These are phyloP conservation scores for Colletotrichum tabaci DNA, from an alignment of 2,329 filamentous ascomycete species.

Conservation along the genomic window DNA sequence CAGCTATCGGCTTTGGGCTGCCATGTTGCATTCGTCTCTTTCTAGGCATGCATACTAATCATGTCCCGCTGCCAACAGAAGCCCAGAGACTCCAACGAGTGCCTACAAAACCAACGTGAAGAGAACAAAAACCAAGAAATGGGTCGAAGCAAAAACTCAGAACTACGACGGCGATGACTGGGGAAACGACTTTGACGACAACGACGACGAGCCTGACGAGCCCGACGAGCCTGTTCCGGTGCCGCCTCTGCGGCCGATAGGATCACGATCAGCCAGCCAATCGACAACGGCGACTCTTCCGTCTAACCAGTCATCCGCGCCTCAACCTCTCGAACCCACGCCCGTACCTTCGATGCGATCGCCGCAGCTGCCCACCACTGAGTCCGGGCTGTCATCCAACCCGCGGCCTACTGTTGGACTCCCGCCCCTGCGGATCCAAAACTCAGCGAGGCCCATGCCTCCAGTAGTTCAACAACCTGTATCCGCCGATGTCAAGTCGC, in stretches of 20 bases:
- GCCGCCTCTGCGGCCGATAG: slow-evolving; percentile 44
- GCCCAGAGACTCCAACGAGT: slow-evolving; percentile 45
- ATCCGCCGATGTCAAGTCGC: slow-evolving; percentile 32
- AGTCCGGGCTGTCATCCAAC: slow-evolving; percentile 43
- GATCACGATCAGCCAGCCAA: slow-evolving; percentile 49
- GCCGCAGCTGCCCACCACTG: slow-evolving; percentile 22
- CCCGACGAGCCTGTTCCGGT: slow-evolving; percentile 58
- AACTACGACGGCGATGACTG: slow-evolving; percentile 96
- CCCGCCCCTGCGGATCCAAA: slow-evolving; percentile 51
- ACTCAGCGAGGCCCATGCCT: slow-evolving; percentile 41
- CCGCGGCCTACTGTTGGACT: slow-evolving; percentile 48
- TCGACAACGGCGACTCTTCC: slow-evolving; percentile 46
- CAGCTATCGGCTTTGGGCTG: background rate
- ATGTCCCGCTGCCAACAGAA: slow-evolving; percentile 16
- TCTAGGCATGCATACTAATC: slow-evolving; percentile 14
- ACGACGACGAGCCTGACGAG: slow-evolving; percentile 66
- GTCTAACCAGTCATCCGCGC: slow-evolving; percentile 43
- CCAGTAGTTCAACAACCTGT: slow-evolving; percentile 6
- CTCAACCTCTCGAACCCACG: slow-evolving; percentile 45
- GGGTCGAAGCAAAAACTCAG: slow-evolving; percentile 89
- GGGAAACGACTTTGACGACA: slow-evolving; percentile 78
- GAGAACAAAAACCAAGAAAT: slow-evolving; percentile 92
- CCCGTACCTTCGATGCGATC: slow-evolving; percentile 48
- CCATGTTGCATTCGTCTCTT: background rate
- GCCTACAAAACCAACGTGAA: slow-evolving; percentile 88